Base-by-base conservation (phyloP, 805 yeast genomes). In the Teunomyces lycoperdinae region DNA sequence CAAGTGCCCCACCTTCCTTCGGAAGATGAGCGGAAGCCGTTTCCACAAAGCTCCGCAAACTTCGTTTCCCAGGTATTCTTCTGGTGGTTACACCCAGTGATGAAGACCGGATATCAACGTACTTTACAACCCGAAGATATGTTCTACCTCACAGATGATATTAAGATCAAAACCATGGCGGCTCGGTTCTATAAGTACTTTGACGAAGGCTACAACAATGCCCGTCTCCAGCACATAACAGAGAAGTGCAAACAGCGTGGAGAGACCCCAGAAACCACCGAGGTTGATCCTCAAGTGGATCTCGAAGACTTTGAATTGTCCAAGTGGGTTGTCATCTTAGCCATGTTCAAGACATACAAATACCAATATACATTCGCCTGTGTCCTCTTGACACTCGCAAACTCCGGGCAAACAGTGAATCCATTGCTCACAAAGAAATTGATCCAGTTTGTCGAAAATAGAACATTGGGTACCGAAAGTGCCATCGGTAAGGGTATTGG, bases 41-140 rank as follows among this genome's bases (percentile, higher is more conserved):
- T 69, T 57, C 87, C 86, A 0, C 67, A 62, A 45, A 49, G 56
- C 27, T 53, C 58, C 9, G 69, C 76, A 11, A 75, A 75, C 45
- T 35, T 63, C 27, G 5, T 81, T 9, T 71, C 75, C 10, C 66
- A 66, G 53, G 42, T 73, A 0, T 78, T 82, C 55, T 81, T 85
- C 61, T 76, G 84, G 80, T 87, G 92, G 91, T 64, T 87, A 41
- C 57, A 66, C 24, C 90, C 90, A 0, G 56, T 87, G 35, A 65
- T 87, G 71, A 67, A 64, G 11, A 77, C 78, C 6, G 94, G 95
- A 5, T 87, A 87, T 63, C 84, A 81, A 62, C 73, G 94, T 58
- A 85, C 91, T 0, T 65, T 87, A 40, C 79, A 78, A 38, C 81
- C 85, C 1, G 76, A 78, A 42, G 94, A 87, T 64, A 60, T 86